Evolutionary conservation across 257 asterid species (phyloP).

Genomic region (Primulina tabacum): DNA sequence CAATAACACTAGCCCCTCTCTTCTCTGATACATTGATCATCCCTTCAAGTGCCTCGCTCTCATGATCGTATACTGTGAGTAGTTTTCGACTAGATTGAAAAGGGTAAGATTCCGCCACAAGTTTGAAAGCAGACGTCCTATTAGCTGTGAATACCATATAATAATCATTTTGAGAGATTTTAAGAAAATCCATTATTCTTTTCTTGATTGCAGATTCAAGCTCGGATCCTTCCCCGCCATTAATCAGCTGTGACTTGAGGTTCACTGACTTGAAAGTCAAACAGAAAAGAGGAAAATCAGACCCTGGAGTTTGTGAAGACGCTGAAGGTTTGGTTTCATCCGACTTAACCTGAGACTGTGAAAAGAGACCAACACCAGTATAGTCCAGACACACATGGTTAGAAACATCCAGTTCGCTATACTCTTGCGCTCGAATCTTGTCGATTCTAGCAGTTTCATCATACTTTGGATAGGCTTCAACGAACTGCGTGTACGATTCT

Average conservation of each 20-base stretch:
- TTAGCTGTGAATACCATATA: conserved; percentile 78
- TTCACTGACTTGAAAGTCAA: conserved; percentile 55
- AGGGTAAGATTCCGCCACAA: conserved; percentile 83
- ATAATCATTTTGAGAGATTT: conserved; percentile 59
- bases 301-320: conserved; percentile 20
- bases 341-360: conserved; percentile 55
- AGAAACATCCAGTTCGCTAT: conserved; percentile 53
- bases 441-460: conserved; percentile 58
- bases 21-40: conserved; percentile 56
- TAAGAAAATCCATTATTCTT: conserved; percentile 70
- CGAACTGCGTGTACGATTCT: conserved; percentile 62
- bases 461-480: conserved; percentile 62
- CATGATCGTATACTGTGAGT: conserved; percentile 73
- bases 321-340: conserved; percentile 31
- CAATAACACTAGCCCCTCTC: conserved; percentile 59
- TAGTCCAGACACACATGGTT: conserved; percentile 77
- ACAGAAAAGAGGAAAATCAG: conserved; percentile 49
- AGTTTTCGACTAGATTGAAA: conserved; percentile 54
- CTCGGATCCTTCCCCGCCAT: conserved; percentile 57
- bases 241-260: conserved; percentile 65
- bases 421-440: conserved; percentile 67
- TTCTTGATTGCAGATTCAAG: conserved; percentile 62
- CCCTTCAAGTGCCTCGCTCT: conserved; percentile 71
- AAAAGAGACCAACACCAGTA: conserved; percentile 83
- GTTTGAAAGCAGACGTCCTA: conserved; percentile 76